Percentiles rank a stretch among this genome's conserved stretches.
These are phyloP conservation scores for Paraphoma sp. DNA, from an alignment of 2,329 filamentous ascomycete species.

Conservation along the genomic window DNA sequence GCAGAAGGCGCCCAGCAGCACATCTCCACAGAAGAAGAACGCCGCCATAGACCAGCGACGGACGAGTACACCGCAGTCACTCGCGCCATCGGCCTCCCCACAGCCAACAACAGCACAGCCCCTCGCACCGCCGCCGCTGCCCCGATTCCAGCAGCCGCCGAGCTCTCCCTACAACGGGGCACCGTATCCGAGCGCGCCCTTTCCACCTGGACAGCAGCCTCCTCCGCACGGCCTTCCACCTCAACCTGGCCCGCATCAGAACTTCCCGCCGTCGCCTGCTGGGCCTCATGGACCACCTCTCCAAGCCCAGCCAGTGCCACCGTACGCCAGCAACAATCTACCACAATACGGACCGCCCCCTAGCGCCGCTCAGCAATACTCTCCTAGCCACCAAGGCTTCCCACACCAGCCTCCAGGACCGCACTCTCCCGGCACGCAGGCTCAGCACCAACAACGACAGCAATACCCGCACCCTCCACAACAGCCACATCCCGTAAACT, in stretches of 20 bases:
- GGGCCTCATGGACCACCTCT: conserved; percentile 43
- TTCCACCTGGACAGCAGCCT: conserved; percentile 43
- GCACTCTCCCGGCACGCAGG: conserved; percentile 41
- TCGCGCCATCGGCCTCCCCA: conserved; percentile 13
- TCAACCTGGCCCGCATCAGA: conserved; percentile 32
- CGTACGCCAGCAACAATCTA: conserved; percentile 28
- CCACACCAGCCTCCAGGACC: conserved; percentile 32
- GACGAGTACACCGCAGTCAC: conserved; percentile 24
- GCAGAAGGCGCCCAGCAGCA: conserved; percentile 24
- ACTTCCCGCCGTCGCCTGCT: conserved; percentile 36
- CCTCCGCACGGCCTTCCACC: conserved; percentile 23
- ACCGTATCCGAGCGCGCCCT: conserved; percentile 47
- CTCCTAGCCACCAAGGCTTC: conserved; percentile 36
- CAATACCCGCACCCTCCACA: conserved; percentile 42
- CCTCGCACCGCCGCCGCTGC: conserved; percentile 21
- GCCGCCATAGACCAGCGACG: conserved; percentile 17
- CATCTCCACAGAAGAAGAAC: conserved; percentile 40
- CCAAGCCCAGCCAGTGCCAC: conserved; percentile 32
- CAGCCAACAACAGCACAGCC: conserved; percentile 23
- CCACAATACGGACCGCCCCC: conserved; percentile 36
- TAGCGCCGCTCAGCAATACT: conserved; percentile 35
- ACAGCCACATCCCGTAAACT: conserved; percentile 39
- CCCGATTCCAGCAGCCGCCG: conserved; percentile 29
- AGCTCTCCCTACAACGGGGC: conserved; percentile 37
- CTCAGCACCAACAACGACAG: conserved; percentile 36